Base-by-base conservation (phyloP, 768 basidiomycete genomes). In the Rickenella mellea region DNA sequence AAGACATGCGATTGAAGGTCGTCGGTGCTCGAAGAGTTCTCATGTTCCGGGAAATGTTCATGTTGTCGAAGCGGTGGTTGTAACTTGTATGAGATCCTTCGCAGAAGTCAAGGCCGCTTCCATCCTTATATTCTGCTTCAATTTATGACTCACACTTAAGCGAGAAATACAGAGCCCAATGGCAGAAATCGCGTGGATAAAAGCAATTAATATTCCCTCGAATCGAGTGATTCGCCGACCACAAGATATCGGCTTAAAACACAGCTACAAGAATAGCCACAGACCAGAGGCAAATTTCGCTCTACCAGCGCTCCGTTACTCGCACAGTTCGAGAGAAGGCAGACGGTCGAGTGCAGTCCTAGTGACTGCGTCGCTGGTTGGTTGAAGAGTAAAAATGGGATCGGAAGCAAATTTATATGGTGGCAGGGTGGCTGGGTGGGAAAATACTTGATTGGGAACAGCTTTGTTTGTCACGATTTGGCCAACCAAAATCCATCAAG, bases 231-330 rank as follows among this genome's bases (percentile, higher is more conserved):
- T 31, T 40, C 42, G 47, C 46, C 30, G 27, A 42, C 27, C 31
- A 44, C 29, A 48, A 47, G 27, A 32, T 21, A 36, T 31, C 14
- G 28, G 27, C 44, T 39, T 22, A 43, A 26, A 41, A 33, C 19
- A 26, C 29, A 21, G 28, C 37, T n/a, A 36, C 15, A 27, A 42
- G 19, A 30, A 44, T 26, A 49, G 46, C 40, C 31, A 27, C 39
- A 40, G 39, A 43, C 47, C 31, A 50, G 55, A 53, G 51, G 44
- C 45, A 36, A 46, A 38, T 42, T 47, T 59, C 46, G 48, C 47
- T 77, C 66, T 76, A 40, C 72, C 76, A 66, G 67, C 71, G 75
- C 76, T 77, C 74, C 74, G 76, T 77, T 77, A 74, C 73, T 74
- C 71, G 54, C 51, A 51, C 62, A 56, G 55, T 62, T 60, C 48